These are phyloP conservation scores for Alternaria panax DNA, from an alignment of 2,329 filamentous ascomycete species.

Conservation along the genomic window DNA sequence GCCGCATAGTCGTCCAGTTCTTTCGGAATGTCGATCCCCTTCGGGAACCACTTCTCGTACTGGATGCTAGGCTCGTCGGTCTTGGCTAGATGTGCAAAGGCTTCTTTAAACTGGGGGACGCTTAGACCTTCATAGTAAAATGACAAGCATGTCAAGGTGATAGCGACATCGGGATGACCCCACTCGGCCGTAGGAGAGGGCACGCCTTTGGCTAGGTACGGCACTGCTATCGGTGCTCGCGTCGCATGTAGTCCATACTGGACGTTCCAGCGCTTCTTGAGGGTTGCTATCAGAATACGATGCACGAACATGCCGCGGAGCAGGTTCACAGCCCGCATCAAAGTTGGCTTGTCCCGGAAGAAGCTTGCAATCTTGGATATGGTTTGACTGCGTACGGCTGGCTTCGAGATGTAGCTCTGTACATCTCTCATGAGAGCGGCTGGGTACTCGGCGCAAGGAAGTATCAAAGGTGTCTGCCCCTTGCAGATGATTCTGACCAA, in stretches of 20 bases:
- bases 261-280: conserved; percentile 73
- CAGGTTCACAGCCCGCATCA: conserved; percentile 59
- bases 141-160: conserved; percentile 55
- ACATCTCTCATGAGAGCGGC: conserved; percentile 33
- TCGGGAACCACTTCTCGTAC: conserved; percentile 65
- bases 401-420: conserved; percentile 42
- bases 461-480: conserved; percentile 30
- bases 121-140: conserved; percentile 70
- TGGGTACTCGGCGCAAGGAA: conserved; percentile 34
- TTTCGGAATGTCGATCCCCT: conserved; percentile 51
- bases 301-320: conserved; percentile 69
- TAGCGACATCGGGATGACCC: conserved; percentile 68
- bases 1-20: conserved; percentile 60
- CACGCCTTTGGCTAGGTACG: conserved; percentile 68
- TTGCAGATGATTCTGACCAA: conserved; percentile 46
- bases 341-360: conserved; percentile 50
- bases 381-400: conserved; percentile 24
- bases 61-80: conserved; percentile 64
- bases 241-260: conserved; percentile 59
- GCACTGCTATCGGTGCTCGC: conserved; percentile 69
- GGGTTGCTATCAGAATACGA: conserved; percentile 64
- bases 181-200: conserved; percentile 71
- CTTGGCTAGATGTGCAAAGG: conserved; percentile 60
- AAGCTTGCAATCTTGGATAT: conserved; percentile 29
- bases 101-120: conserved; percentile 58